A percentile compares a stretch with the other conserved stretches of the same genome.
These are phyloP conservation scores for Acanthamoeba lenticulata DNA, from an alignment of 208 protist genomes.

Conservation along the genomic window DNA sequence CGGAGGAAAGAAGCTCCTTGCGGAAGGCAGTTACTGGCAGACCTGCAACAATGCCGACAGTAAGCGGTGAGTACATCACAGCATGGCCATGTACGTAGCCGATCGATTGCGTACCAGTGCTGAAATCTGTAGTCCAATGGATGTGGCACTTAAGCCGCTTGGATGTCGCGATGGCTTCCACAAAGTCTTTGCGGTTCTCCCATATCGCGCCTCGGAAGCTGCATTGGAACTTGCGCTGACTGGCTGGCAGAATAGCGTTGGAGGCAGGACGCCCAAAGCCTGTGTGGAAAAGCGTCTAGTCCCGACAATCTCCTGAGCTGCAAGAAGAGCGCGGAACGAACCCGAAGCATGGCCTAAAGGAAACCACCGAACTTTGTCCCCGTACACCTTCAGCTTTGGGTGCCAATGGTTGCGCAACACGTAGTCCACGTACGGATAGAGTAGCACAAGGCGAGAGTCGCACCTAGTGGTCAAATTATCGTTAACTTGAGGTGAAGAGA, in stretches of 20 bases:
- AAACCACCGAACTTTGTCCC: slow-evolving; percentile 16
- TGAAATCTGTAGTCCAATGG: slow-evolving; percentile 3
- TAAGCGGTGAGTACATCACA: not conserved
- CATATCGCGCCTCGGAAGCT: slow-evolving; percentile 21
- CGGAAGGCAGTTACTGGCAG: slow-evolving; percentile 16
- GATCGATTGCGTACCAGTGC: not conserved
- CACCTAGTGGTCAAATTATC: not conserved
- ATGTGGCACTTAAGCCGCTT: not conserved
- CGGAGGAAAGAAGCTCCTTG: slow-evolving; percentile 18
- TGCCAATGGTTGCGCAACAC: slow-evolving; percentile 59
- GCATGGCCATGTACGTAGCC: too few relatives aligned
- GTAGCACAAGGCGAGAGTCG: not conserved
- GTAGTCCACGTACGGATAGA: slow-evolving; percentile 17
- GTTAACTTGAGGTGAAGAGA: not conserved
- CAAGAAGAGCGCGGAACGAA: too few relatives aligned
- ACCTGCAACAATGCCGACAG: too few relatives aligned
- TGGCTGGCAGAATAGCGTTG: slow-evolving; percentile 50
- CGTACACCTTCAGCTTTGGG: slow-evolving; percentile 1
- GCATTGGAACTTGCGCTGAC: slow-evolving; percentile 28
- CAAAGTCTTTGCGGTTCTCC: slow-evolving; percentile 35
- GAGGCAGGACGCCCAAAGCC: slow-evolving; percentile 8
- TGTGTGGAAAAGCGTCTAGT: not conserved
- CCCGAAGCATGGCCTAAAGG: not conserved
- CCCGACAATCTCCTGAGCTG: not conserved
- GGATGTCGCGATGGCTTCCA: not conserved